Percentiles rank a stretch among this genome's conserved stretches.
phyloP scores from a whole-genome alignment of 306 rosid species.

The Fagus sylvatica region DNA sequence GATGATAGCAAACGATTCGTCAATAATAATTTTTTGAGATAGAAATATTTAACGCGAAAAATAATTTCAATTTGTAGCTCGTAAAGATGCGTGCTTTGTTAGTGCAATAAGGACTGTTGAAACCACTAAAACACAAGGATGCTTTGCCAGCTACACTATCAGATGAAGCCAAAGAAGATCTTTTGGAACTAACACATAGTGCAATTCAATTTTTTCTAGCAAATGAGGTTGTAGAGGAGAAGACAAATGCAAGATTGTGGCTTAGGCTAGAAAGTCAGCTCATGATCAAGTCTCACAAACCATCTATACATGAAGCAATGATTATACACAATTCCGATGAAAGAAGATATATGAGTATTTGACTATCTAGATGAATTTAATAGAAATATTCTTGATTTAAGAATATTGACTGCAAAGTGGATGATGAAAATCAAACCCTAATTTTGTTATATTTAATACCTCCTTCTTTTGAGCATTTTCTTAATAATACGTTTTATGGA shows the following conservation, averaged over 20 bases:
- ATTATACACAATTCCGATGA: not conserved
- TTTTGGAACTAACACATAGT: not conserved
- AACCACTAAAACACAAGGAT: no score
- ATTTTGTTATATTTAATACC: not conserved
- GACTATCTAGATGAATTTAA: not conserved
- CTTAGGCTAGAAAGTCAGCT: not conserved
- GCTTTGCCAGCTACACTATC: no score
- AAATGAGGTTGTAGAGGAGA: not conserved
- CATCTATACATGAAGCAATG: not conserved
- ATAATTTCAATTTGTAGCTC: no score
- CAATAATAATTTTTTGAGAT: no score
- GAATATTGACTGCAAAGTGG: not conserved
- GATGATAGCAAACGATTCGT: no score
- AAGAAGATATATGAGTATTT: not conserved
- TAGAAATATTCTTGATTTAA: not conserved
- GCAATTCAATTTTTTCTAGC: not conserved
- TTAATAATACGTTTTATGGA: not conserved
- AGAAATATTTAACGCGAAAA: no score
- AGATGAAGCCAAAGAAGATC: not conserved
- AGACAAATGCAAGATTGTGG: not conserved
- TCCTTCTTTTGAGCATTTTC: not conserved
- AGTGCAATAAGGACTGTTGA: no score
- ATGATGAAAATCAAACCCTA: not conserved
- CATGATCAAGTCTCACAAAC: not conserved
- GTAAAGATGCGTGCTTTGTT: no score